Percentiles rank a stretch among this genome's conserved stretches.
Evolutionary conservation across 805 yeast species (phyloP).

Genomic region (Tetrapisispora namnaoensis): DNA sequence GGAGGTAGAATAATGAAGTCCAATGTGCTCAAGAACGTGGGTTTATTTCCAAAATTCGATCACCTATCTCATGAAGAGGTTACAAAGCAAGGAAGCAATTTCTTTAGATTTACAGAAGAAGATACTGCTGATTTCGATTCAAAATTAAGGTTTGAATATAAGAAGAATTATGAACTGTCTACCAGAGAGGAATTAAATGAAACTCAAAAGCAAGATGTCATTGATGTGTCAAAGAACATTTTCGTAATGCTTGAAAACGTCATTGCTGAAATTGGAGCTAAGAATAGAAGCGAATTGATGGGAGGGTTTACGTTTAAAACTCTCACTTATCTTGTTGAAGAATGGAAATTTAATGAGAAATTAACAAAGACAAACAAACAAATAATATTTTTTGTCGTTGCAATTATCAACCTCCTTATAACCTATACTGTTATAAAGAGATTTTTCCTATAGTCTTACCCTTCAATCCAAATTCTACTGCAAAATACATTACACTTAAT

Average conservation of each 20-base stretch:
- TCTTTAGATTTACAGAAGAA: slow-evolving; percentile 42
- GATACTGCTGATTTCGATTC: slow-evolving; percentile 23
- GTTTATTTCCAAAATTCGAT: slow-evolving; percentile 64
- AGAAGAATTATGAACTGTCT: slow-evolving; percentile 65
- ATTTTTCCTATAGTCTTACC: slow-evolving; percentile 3
- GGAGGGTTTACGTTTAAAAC: slow-evolving; percentile 45
- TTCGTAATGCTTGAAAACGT: slow-evolving; percentile 54
- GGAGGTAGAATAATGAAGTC: slow-evolving; percentile 73
- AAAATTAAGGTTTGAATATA: slow-evolving; percentile 52
- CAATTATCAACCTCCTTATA: slow-evolving; percentile 7
- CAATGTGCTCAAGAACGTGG: slow-evolving; percentile 52
- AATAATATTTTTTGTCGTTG: slow-evolving; percentile 3
- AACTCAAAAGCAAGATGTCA: slow-evolving; percentile 57
- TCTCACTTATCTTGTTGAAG: slow-evolving; percentile 27
- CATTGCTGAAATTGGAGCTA: slow-evolving; percentile 55
- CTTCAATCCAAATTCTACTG: not conserved
- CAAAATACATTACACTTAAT: too few relatives aligned
- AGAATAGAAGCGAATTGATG: slow-evolving; percentile 50
- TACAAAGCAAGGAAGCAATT: slow-evolving; percentile 52
- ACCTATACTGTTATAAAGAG: slow-evolving; percentile 7
- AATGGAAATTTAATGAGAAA: slow-evolving; percentile 25
- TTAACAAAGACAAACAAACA: slow-evolving; percentile 6
- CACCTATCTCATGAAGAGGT: slow-evolving; percentile 59
- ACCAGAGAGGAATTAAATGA: slow-evolving; percentile 67
- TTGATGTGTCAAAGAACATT: slow-evolving; percentile 56